Percentiles rank a stretch among this genome's conserved stretches.
Evolutionary conservation across 2,329 filamentous ascomycete species (phyloP).

Genomic region (Zymoseptoria crescenta): DNA sequence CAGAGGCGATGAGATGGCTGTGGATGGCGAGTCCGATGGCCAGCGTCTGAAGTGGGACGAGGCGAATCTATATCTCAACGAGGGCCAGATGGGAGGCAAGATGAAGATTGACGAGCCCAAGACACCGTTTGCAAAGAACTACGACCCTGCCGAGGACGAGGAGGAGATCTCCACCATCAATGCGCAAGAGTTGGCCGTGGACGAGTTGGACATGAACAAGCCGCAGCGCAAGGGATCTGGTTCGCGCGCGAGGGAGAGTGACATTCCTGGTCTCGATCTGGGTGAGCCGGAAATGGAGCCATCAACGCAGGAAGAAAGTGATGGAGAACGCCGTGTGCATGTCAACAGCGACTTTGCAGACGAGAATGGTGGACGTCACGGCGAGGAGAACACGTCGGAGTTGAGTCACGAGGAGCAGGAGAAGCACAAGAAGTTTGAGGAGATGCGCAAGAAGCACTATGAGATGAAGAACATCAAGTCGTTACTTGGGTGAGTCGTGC

Average conservation of each 20-base stretch:
- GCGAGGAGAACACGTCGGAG: conserved; percentile 50
- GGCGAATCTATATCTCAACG: conserved; percentile 91
- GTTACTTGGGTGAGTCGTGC: conserved; percentile 60
- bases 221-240: conserved; percentile 27
- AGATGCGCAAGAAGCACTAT: conserved; percentile 91
- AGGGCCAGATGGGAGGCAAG: conserved; percentile 87
- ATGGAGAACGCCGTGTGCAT: conserved; percentile 68
- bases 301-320: conserved; percentile 25
- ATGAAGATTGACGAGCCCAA: conserved; percentile 99
- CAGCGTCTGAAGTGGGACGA: conserved; percentile 96
- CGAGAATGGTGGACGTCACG: conserved; percentile 45
- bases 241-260: conserved; percentile 49
- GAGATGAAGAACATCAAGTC: conserved; percentile 95
- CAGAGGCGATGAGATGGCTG: conserved; percentile 12
- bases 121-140: conserved; percentile 89
- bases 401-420: conserved; percentile 63
- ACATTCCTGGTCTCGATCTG: conserved; percentile 85
- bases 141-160: conserved; percentile 82
- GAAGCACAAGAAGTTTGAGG: conserved; percentile 88
- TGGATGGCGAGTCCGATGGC: conserved; percentile 49
- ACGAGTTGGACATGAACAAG: conserved; percentile 55
- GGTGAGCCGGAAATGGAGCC: conserved; percentile 71
- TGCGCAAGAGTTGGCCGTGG: conserved; percentile 60
- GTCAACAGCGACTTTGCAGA: conserved; percentile 50
- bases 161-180: conserved; percentile 63